phyloP scores from a whole-genome alignment of 2,329 filamentous ascomycete species.

The Dactylonectria estremocensis region DNA sequence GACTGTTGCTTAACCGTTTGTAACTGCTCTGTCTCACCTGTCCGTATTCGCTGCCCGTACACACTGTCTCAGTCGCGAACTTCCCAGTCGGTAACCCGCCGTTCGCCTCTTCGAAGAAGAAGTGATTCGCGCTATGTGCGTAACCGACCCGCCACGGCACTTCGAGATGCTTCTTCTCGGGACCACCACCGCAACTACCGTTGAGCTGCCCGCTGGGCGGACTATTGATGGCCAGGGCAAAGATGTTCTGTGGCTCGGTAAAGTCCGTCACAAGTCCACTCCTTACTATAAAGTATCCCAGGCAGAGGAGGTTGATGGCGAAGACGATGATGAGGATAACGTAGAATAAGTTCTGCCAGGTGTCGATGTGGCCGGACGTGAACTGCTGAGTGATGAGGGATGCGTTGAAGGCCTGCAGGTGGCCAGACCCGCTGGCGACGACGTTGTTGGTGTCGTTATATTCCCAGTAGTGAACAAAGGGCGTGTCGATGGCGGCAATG shows the following conservation, averaged over 20 bases:
- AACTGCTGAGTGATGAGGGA: constrained; percentile 77
- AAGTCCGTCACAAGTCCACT: constrained; percentile 81
- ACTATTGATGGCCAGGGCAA: constrained; percentile 78
- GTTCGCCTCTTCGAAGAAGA: constrained; percentile 59
- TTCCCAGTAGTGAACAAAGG: constrained; percentile 72
- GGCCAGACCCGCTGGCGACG: constrained; percentile 59
- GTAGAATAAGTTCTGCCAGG: constrained; percentile 78
- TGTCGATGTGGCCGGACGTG: constrained; percentile 73
- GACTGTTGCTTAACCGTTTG: constrained; percentile 48
- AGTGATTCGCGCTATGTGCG: constrained; percentile 57
- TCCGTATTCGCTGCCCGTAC: constrained; percentile 39
- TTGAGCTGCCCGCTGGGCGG: constrained; percentile 56
- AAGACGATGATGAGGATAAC: constrained; percentile 77
- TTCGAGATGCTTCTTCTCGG: constrained; percentile 53
- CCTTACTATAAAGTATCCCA: constrained; percentile 71
- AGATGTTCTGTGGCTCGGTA: constrained; percentile 83
- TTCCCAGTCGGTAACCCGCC: constrained; percentile 46
- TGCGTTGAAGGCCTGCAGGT: constrained; percentile 74
- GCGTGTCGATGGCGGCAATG: constrained; percentile 69
- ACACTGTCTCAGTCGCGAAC: constrained; percentile 55
- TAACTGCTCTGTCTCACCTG: constrained; percentile 42
- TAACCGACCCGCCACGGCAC: constrained; percentile 62
- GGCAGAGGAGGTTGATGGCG: constrained; percentile 75
- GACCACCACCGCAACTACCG: constrained; percentile 58
- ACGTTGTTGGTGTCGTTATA: constrained; percentile 53